Percentiles rank a stretch among this genome's conserved stretches.
Conservation (phyloP, 2,329 filamentous ascomycete species). For the Talaromyces funiculosus region DNA sequence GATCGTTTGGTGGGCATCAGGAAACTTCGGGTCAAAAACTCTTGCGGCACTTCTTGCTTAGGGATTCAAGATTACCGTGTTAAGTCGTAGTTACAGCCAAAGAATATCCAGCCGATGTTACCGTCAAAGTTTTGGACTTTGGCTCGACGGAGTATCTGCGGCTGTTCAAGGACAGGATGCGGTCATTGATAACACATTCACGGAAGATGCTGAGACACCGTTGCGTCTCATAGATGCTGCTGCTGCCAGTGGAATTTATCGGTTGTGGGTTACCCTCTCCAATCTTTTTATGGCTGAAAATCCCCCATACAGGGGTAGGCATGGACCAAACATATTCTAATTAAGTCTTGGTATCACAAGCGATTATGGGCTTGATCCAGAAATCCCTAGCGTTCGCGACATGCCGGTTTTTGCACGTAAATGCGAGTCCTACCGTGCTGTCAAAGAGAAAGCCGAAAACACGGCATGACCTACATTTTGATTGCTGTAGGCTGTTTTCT, state of each 20-base stretch:
- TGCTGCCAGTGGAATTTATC: constrained; percentile 13
- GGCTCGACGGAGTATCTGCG: constrained; percentile 11
- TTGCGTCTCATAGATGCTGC: constrained; percentile 16
- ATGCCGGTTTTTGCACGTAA: constrained; percentile 19
- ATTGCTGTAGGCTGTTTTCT: constrained; percentile 14
- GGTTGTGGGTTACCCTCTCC: constrained; percentile 11
- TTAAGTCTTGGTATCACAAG: constrained; percentile 13
- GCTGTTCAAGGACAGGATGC: constrained; percentile 15
- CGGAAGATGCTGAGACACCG: constrained; percentile 12
- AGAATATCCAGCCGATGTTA: constrained; percentile 12
- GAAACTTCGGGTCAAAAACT: constrained; percentile 6
- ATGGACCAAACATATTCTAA: background rate
- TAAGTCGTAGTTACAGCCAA: constrained; percentile 15
- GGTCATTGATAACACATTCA: constrained; percentile 16
- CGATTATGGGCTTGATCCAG: constrained; percentile 19
- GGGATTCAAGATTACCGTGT: constrained; percentile 17
- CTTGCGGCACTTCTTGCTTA: constrained; percentile 14
- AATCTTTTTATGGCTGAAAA: background rate
- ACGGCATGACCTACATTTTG: constrained; percentile 15
- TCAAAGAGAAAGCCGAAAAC: constrained; percentile 16
- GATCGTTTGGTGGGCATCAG: background rate
- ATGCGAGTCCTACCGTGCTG: constrained; percentile 16
- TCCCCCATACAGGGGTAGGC: background rate
- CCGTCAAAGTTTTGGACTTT: constrained; percentile 16
- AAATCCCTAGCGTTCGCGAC: constrained; percentile 16